Evolutionary conservation across 2,329 filamentous ascomycete genomes (phyloP).

Genomic region (Cladophialophora chaetospira): DNA sequence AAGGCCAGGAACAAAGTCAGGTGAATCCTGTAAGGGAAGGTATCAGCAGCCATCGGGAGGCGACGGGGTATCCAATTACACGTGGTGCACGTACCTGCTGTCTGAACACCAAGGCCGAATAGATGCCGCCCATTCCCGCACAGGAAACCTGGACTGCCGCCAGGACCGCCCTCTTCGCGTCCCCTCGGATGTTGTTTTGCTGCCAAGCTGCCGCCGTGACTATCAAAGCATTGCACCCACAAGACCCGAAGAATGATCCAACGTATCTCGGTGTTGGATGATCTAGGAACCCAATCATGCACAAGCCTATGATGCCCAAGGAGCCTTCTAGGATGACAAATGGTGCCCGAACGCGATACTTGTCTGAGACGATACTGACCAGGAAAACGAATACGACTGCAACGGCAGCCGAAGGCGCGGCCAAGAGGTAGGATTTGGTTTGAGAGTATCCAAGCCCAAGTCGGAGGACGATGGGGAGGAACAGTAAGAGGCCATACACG

Average conservation of each 20-base stretch:
- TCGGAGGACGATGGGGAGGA: conserved; percentile 43
- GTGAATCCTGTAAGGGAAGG: conserved; percentile 27
- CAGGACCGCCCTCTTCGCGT: conserved; percentile 34
- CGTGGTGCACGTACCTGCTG: conserved; percentile 15
- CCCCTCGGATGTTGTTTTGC: conserved; percentile 38
- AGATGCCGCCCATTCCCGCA: conserved; percentile 33
- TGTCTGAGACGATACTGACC: neutral
- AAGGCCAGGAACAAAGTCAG: conserved; percentile 30
- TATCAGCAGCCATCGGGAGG: neutral
- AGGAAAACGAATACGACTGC: neutral
- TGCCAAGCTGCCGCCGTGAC: conserved; percentile 37
- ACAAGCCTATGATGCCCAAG: neutral
- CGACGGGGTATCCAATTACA: neutral
- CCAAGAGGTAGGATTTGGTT: conserved; percentile 37
- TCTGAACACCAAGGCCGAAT: conserved; percentile 31
- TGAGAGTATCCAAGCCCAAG: conserved; percentile 41
- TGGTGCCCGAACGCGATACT: neutral
- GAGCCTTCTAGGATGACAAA: neutral
- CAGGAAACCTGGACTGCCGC: conserved; percentile 47
- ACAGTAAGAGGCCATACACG: conserved; percentile 70
- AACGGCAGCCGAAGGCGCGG: conserved; percentile 35
- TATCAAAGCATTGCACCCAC: conserved; percentile 47
- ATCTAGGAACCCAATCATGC: neutral
- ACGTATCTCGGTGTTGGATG: conserved; percentile 63
- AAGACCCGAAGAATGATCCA: conserved; percentile 73